phyloP scores from a whole-genome alignment of 2,329 filamentous ascomycete species.

The Ceratocystis destructans region DNA sequence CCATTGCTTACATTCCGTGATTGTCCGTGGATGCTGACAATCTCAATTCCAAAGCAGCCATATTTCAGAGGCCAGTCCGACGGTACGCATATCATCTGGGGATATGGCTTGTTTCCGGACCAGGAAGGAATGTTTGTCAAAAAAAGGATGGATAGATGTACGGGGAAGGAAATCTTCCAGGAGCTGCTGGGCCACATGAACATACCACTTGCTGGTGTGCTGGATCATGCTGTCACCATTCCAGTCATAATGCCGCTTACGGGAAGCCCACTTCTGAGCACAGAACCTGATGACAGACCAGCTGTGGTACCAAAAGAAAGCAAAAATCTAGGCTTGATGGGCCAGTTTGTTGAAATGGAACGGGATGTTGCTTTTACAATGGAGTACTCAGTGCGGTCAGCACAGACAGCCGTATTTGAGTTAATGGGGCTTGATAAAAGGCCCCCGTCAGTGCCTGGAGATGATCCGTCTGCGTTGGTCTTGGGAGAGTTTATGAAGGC shows the following conservation, averaged over 20 bases:
- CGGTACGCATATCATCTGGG: slow-evolving; percentile 29
- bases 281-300: slow-evolving; percentile 28
- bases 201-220: slow-evolving; percentile 24
- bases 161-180: slow-evolving; percentile 29
- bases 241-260: slow-evolving; percentile 31
- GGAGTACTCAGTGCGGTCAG: slow-evolving; percentile 28
- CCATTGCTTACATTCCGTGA: slow-evolving; percentile 25
- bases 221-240: slow-evolving; percentile 20
- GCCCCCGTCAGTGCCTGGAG: slow-evolving; percentile 24
- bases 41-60: slow-evolving; percentile 31
- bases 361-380: slow-evolving; percentile 26
- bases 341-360: slow-evolving; percentile 31
- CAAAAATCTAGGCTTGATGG: slow-evolving; percentile 29
- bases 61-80: slow-evolving; percentile 29
- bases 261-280: slow-evolving; percentile 28
- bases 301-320: slow-evolving; percentile 27
- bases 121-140: slow-evolving; percentile 27
- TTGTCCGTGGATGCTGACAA: slow-evolving; percentile 30
- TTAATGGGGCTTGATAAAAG: slow-evolving; percentile 23
- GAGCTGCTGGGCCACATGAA: slow-evolving; percentile 29
- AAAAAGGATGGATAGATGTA: slow-evolving; percentile 31
- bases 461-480: slow-evolving; percentile 19
- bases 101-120: slow-evolving; percentile 30
- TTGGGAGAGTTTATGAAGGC: slow-evolving; percentile 20
- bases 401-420: slow-evolving; percentile 27